Evolutionary conservation across 176 grass and related monocot genomes (phyloP), one percentile per base, ranked within the genome.

Genomic region (Oryza nivara): DNA sequence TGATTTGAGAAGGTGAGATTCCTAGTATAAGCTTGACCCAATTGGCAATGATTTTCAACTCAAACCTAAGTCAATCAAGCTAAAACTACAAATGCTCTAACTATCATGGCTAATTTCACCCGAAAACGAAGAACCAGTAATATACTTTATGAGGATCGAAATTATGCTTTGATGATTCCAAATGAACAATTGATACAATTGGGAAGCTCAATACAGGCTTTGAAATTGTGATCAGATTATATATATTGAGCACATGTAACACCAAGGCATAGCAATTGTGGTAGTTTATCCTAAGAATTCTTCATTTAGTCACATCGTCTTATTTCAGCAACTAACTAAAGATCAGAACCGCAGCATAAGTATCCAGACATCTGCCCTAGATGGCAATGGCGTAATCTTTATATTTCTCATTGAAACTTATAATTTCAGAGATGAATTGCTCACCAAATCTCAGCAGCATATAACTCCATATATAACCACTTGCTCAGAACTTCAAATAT

Each of bases 351-450:
- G 38, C 41, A 49, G 69, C 75, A 65, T 61, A 83, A 79, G 41
- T 41, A 78, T 82, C 58, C 74, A 73, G 78, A 85, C 36, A 82
- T 58, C 43, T 58, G 54, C 20, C 64, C 30, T 41, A 41, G 40
- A 41, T 7, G 40, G 40, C 7, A 7, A 41, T 41, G 40, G 7
- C 40, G 7, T 4, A 41, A 41, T 41, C 40, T 41, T 41, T 41
- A 41, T 41, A 41, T 41, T 41, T 41, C 7, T 41, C 40, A 7
- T 30, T 67, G 22, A 19, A 23, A 86, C 44, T 65, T 43, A 45
- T 5, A 30, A 38, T 44, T 80, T 36, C 38, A 38, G n/a, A 81
- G 1, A 35, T 26, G n/a, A 78, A 74, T 25, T 79, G 54, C 52
- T 84, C 71, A 58, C 23, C 56, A 25, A 51, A 70, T 77, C 65